Evolutionary conservation across 1,284 basidiomycete species (phyloP), one percentile per base, ranked within the genome.

Genomic region (Microbotryomycetes sp.): DNA sequence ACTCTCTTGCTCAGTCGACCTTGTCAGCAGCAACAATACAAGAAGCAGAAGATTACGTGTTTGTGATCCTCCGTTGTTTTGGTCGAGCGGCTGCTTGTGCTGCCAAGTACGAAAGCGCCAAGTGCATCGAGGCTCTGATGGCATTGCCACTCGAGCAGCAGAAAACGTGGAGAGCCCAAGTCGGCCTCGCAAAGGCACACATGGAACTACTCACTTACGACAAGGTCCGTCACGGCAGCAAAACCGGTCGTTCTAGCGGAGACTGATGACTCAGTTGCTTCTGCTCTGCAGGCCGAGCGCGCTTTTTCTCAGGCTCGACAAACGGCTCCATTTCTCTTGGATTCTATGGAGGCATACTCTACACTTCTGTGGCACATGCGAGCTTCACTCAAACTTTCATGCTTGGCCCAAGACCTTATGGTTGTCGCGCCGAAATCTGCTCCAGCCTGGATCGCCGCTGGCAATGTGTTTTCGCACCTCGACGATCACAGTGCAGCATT

Each of bases 291-390:
- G 91, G 88, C 92, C 48, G 87, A 90, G 72, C 84, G 89, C 66
- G 88, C 88, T 32, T 97, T 94, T 79, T 82, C 83, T 70, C 83
- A 84, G 25, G 84, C 90, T 50, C 81, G 90, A 49, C 80, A 80
- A n/a, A 77, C 87, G 58, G 87, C 94, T 66, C 92, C 91, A 7
- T 87, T 90, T 79, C 84, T 89, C 28, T 75, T 92, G 58, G 83
- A 83, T 78, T 88, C 91, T 74, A 92, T 93, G 88, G 92, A 96
- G 75, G 83, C 89, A 47, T 94, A 90, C 77, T 94, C 92, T 46
- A 94, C 93, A 14, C 81, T 93, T 36, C 79, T 97, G 53, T 97
- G 92, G 92, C 92, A 97, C 76, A 79, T 93, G 51, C 85, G 88
- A 72, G 82, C 84, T 67, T 83, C 83, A 64, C 84, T 90, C 46